Evolutionary conservation across 2,329 filamentous ascomycete species (phyloP).

Genomic region (Verticillium albo-atrum): DNA sequence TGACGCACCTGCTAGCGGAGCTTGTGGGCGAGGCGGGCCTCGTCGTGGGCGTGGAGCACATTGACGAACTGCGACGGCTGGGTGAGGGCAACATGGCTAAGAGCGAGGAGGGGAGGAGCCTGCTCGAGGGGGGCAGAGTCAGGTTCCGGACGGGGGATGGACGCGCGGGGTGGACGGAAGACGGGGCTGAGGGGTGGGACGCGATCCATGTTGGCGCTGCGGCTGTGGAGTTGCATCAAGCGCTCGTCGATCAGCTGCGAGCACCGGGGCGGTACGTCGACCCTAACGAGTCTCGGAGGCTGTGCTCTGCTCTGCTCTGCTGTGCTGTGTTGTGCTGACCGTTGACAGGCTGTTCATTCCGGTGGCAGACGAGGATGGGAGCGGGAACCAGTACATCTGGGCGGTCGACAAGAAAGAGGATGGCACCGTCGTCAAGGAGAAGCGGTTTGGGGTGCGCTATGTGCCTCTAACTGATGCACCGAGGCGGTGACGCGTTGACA

Average conservation of each 20-base stretch:
- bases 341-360: constrained; percentile 66
- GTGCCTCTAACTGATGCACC: constrained; percentile 73
- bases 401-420: constrained; percentile 66
- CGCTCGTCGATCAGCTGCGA: constrained; percentile 72
- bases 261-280: constrained; percentile 60
- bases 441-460: constrained; percentile 68
- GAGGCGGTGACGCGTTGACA: constrained; percentile 10
- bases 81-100: constrained; percentile 63
- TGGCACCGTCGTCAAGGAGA: constrained; percentile 57
- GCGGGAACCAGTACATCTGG: constrained; percentile 63
- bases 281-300: constrained; percentile 3
- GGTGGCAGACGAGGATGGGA: constrained; percentile 48
- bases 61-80: constrained; percentile 56
- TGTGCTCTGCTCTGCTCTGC: too few relatives aligned
- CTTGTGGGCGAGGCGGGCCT: constrained; percentile 51
- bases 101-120: constrained; percentile 47
- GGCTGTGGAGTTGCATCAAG: constrained; percentile 66
- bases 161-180: constrained; percentile 57
- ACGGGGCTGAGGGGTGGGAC: constrained; percentile 64
- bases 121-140: constrained; percentile 63
- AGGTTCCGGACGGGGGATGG: constrained; percentile 74
- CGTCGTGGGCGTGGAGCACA: constrained; percentile 74
- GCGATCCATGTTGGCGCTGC: constrained; percentile 94
- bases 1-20: constrained; percentile 84
- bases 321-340: too few relatives aligned